Base-by-base conservation (phyloP, 2,329 filamentous ascomycete species). In the Cyphellophora attinorum region DNA sequence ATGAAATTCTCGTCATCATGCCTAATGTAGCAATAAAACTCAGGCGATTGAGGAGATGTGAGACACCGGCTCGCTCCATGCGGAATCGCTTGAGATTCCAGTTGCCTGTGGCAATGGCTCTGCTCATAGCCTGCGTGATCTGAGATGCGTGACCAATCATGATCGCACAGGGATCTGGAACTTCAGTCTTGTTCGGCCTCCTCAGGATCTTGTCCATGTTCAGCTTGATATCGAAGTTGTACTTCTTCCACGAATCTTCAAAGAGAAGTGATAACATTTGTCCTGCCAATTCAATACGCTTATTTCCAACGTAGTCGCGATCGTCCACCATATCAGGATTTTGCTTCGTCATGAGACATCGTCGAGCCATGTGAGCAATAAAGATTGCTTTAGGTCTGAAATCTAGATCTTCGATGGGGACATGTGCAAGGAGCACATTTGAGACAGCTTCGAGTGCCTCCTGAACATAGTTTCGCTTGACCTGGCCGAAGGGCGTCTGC, bases 1-100 rank as follows among this genome's bases (percentile, higher is more conserved):
- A 93, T 58, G 82, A 91, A 52, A 98, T 96, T 58, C 91, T 75
- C 11, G 91, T 98, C 91, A 98, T 98, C 93, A 98, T 98, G 43
- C 93, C 93, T 17, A 98, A 74, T 17, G 91, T 91, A 44, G 82
- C 84, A 57, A 98, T 95, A 55, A 96, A 98, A 59, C 89, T 96
- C 36, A 98, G 68, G 44, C 91, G 78, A 60, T 89, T 96, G 31
- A 98, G 69, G 27, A 98, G 86, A 59, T 98, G 91, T 0, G 93
- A 96, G 14, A 98, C 86, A 54, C 91, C 91, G 14, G 91, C 89
- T 55, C 89, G 74, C 54, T 96, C 93, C 91, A 98, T 98, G 59
- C 89, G 86, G 67, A 98, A 98, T 56, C 93, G 85, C 61, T 95
- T 95, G 48, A 98, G 72, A 44, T 74, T 95, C 91, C 91, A 98